Evolutionary conservation across 2,329 filamentous ascomycete species (phyloP), one percentile per base, ranked within the genome.

Genomic region (Calonectria montana): DNA sequence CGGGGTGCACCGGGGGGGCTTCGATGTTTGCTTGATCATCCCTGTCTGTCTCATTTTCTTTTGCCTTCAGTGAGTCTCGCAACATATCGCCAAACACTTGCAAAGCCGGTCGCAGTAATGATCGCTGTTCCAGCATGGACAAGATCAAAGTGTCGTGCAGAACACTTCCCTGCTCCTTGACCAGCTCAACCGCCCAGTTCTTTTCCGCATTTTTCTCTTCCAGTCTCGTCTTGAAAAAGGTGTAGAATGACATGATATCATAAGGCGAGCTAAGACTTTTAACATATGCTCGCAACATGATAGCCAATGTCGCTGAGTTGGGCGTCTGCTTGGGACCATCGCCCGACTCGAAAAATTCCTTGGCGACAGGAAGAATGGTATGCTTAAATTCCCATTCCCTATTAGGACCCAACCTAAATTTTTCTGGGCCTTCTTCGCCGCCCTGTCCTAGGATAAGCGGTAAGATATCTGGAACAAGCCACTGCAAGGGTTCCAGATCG

Each of bases 71-170:
- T 7, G 83, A 78, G 50, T 84, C 83, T 29, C 82, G 82, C 47
- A 90, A 82, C 88, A 91, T 90, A 76, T 87, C 85, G 50, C 83
- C 83, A 48, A 91, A 83, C 12, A 90, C 82, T 37, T 86, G 83
- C 27, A 91, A 75, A 0, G 86, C 86, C 2, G 83, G 82, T 6
- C 84, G 82, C 4, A 87, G 78, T 53, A 87, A 83, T n/a, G 81
- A 79, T 23, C 75, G 78, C 65, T 84, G 85, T 67, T 87, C 84
- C 41, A 85, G 80, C 67, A 91, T 82, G 47, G 84, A 81, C 71
- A 86, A 83, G 62, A 91, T 83, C 37, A 91, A 82, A 15, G 85
- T 83, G 72, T 91, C 87, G 74, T 90, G 85, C 4, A 90, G 76
- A 6, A 86, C 76, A 15, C 84, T 86, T 21, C 84, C 84, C 37